These are phyloP conservation scores for Pseudoscleropodium purum DNA, from an alignment of 225 moss, liverwort and hornwort species.

Conservation along the genomic window DNA sequence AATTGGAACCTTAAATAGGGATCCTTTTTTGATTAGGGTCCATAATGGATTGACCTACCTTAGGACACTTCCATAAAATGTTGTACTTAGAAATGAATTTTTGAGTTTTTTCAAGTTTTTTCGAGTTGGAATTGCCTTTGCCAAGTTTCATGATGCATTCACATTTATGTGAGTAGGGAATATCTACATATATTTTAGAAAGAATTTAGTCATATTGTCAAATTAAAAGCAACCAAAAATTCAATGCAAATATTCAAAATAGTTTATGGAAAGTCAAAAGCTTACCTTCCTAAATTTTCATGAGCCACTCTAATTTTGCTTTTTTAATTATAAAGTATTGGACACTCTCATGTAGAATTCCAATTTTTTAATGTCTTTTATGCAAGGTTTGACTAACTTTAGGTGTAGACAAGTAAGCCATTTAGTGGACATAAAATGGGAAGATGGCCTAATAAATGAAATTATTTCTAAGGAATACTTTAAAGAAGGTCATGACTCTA, in stretches of 20 bases:
- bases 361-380: not conserved
- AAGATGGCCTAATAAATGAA: not conserved
- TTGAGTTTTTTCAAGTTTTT: accelerated
- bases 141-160: not conserved
- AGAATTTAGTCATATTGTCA: not conserved
- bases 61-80: accelerated
- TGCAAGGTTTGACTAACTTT: not conserved
- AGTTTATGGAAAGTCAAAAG: accelerated
- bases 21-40: not conserved
- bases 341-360: not conserved
- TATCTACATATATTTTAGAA: not conserved
- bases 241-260: not conserved
- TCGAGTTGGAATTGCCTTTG: accelerated
- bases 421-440: accelerated
- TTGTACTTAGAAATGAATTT: accelerated
- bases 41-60: not conserved
- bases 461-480: not conserved
- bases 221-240: not conserved
- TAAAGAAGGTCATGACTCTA: not conserved
- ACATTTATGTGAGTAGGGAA: not conserved
- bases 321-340: not conserved
- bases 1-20: not conserved
- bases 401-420: not conserved
- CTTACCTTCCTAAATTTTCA: not conserved
- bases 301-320: not conserved